Conservation (phyloP, 345 rosid species). For the Barbarea vulgaris region DNA sequence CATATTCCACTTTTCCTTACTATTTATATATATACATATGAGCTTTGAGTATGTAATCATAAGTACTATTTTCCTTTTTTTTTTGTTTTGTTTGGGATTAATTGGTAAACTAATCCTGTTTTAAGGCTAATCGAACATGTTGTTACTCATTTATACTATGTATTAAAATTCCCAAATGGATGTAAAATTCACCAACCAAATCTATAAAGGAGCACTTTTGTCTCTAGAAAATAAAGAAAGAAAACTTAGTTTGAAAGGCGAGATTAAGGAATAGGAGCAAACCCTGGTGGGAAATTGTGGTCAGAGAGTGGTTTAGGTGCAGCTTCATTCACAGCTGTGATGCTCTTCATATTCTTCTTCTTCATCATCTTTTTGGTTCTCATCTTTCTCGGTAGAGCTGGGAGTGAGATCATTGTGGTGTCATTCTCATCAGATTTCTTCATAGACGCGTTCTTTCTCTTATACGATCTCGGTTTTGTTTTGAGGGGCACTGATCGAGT, state of each 20-base stretch:
- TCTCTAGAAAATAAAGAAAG: too few relatives aligned
- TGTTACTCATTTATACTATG: background rate
- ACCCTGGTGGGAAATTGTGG: background rate
- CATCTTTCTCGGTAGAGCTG: background rate
- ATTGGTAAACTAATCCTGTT: too few relatives aligned
- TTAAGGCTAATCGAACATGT: too few relatives aligned
- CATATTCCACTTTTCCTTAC: background rate
- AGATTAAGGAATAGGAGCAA: constrained; percentile 2
- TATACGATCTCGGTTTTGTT: constrained; percentile 7
- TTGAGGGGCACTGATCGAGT: background rate
- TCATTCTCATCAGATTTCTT: constrained; percentile 2
- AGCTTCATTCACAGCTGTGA: constrained; percentile 3
- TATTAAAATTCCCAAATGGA: background rate
- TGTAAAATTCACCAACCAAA: background rate
- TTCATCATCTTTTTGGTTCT: constrained; percentile 12
- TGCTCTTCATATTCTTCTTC: constrained; percentile 4
- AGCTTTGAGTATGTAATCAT: constrained; percentile 1
- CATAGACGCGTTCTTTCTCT: background rate
- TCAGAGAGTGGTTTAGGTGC: background rate
- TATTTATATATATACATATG: background rate
- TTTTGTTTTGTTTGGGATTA: too few relatives aligned
- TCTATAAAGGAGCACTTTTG: too few relatives aligned
- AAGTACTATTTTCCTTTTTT: background rate
- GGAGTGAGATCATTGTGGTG: background rate
- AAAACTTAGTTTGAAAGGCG: too few relatives aligned